These are phyloP conservation scores for Lasiosphaeria miniovina DNA, from an alignment of 495 filamentous ascomycete genomes.

Conservation along the genomic window DNA sequence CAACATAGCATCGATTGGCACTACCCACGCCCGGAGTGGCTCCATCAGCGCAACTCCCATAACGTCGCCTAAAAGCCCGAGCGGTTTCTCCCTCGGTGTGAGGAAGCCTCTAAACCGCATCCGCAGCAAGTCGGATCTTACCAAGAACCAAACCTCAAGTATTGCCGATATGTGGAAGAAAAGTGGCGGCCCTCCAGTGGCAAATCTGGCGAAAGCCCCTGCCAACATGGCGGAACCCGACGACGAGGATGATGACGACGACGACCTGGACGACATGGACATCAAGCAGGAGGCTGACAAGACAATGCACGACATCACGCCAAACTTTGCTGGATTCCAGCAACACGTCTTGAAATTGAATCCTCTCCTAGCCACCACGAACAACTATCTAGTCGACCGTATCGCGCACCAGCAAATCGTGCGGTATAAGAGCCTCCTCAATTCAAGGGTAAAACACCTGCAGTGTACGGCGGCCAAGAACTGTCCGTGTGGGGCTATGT, in stretches of 20 bases:
- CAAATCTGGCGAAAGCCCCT: conserved; percentile 44
- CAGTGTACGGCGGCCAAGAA: conserved; percentile 49
- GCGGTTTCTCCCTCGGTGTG: conserved; percentile 39
- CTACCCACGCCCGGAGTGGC: conserved; percentile 50
- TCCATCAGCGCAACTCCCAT: conserved; percentile 54
- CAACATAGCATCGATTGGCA: conserved; percentile 60
- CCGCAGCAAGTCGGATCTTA: conserved; percentile 75
- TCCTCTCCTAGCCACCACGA: conserved; percentile 44
- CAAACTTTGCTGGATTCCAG: conserved; percentile 74
- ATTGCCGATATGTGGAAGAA: conserved; percentile 50
- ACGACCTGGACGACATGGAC: conserved; percentile 51
- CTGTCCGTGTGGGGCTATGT: conserved; percentile 61
- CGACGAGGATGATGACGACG: conserved; percentile 43
- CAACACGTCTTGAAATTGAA: conserved; percentile 70
- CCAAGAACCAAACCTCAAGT: conserved; percentile 40
- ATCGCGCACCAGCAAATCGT: conserved; percentile 75
- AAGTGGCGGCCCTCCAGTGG: conserved; percentile 59
- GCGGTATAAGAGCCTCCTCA: conserved; percentile 77
- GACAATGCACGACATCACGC: conserved; percentile 57
- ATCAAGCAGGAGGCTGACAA: conserved; percentile 45
- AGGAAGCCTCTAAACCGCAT: conserved; percentile 56
- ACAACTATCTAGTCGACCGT: conserved; percentile 71
- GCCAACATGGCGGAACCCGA: conserved; percentile 22
- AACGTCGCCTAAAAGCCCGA: conserved; percentile 51
- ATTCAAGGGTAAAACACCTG: conserved; percentile 67